These are phyloP conservation scores for Hypoxylon sp. DNA, from an alignment of 2,329 filamentous ascomycete genomes.

Conservation along the genomic window DNA sequence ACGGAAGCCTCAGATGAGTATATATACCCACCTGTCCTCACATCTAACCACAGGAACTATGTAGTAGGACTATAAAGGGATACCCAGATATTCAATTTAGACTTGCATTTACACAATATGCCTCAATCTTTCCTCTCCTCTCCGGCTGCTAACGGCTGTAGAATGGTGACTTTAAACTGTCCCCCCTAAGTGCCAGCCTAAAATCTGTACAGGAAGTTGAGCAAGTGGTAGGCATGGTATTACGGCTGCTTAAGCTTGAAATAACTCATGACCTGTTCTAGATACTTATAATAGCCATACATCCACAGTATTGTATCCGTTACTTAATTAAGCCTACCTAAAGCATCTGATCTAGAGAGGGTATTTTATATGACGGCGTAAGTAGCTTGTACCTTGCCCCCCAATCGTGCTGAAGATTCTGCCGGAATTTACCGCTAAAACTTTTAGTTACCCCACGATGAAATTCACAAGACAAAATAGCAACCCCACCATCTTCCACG, in stretches of 20 bases:
- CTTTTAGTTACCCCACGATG: slow-evolving; percentile 46
- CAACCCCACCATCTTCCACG: slow-evolving; percentile 37
- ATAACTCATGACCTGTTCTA: neutral
- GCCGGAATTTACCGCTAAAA: slow-evolving; percentile 46
- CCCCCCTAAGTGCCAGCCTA: neutral
- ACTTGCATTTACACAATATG: neutral
- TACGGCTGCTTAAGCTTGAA: neutral
- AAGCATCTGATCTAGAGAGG: neutral
- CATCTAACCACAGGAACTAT: neutral
- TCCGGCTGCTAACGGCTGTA: neutral
- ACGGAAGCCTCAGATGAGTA: neutral
- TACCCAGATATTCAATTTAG: slow-evolving; percentile 3
- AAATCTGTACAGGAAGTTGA: neutral
- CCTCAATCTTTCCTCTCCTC: neutral
- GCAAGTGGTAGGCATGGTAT: neutral
- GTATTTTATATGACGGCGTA: too few species aligned
- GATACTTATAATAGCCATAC: neutral
- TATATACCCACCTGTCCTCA: slow-evolving; percentile 7
- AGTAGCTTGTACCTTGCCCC: neutral
- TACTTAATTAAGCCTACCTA: neutral
- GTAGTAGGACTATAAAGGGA: neutral
- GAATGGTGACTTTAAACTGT: neutral
- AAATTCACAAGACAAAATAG: slow-evolving; percentile 34
- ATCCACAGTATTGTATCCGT: neutral
- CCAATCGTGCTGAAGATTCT: slow-evolving; percentile 31